Evolutionary conservation across 31 red algal species (phyloP).

Genomic region (Odonthalia washingtoniensis): DNA sequence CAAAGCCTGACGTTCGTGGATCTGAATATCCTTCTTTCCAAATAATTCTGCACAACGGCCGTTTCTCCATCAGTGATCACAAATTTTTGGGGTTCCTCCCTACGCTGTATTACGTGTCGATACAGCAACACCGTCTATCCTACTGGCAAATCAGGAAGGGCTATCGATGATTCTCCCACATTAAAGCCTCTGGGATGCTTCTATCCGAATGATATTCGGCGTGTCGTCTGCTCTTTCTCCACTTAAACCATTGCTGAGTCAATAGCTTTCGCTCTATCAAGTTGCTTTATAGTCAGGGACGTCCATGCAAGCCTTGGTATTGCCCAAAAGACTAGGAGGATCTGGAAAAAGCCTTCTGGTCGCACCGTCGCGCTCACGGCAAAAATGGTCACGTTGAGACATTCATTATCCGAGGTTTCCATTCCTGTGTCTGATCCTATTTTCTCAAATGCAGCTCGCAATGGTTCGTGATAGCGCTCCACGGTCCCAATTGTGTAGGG

Average conservation of each 20-base stretch:
- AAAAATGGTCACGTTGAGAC: slow-evolving; percentile 30
- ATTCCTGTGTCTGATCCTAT: not conserved
- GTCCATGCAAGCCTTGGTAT: not conserved
- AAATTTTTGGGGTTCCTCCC: not conserved
- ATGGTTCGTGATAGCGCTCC: slow-evolving; percentile 42
- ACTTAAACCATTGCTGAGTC: slow-evolving; percentile 35
- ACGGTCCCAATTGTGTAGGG: slow-evolving; percentile 42
- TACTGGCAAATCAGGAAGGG: not conserved
- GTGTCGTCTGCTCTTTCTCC: slow-evolving; percentile 17
- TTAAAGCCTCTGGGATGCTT: not conserved
- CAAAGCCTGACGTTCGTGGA: not conserved
- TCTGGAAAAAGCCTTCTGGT: slow-evolving; percentile 47
- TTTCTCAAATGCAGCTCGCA: slow-evolving; percentile 33
- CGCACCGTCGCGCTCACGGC: slow-evolving; percentile 3
- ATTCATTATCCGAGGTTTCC: not conserved
- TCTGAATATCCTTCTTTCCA: not conserved
- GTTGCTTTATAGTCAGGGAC: not conserved
- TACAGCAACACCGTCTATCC: not conserved
- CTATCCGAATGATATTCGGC: slow-evolving; percentile 17
- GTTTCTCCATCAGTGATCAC: not conserved
- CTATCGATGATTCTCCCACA: not conserved
- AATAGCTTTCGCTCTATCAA: slow-evolving; percentile 18
- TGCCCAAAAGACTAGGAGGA: slow-evolving; percentile 11
- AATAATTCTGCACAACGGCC: not conserved
- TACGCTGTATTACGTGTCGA: not conserved